Percentiles rank a stretch among this genome's conserved stretches.
Conservation (phyloP, 345 rosid species). For the Salix caprea region DNA sequence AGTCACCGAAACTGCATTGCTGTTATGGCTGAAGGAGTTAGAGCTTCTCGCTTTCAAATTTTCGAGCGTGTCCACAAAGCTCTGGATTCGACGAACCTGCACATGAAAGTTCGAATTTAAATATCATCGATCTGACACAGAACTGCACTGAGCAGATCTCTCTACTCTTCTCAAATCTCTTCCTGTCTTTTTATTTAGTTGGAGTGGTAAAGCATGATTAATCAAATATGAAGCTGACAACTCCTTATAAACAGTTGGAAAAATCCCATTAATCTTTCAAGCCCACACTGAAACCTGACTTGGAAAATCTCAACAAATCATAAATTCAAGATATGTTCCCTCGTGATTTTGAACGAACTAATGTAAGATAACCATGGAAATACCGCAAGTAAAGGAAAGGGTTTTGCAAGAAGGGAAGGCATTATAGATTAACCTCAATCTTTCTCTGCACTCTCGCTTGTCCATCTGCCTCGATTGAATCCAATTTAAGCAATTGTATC, state of each 20-base stretch:
- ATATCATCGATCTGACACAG: not conserved
- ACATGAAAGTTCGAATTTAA: not conserved
- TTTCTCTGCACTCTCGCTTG: slow-evolving; percentile 49
- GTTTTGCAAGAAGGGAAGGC: not conserved
- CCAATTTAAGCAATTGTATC: slow-evolving; percentile 47
- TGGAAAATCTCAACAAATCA: not conserved
- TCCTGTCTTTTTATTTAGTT: not conserved
- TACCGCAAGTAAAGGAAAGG: not conserved
- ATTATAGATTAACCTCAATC: slow-evolving; percentile 33
- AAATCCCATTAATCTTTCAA: not conserved
- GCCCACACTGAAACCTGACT: not conserved
- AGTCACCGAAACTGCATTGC: slow-evolving; percentile 24
- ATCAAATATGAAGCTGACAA: not conserved
- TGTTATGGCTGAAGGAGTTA: slow-evolving; percentile 11
- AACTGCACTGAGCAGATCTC: not conserved
- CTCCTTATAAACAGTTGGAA: not conserved
- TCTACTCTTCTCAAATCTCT: not conserved
- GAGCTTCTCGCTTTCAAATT: slow-evolving; percentile 36
- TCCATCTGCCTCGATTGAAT: slow-evolving; percentile 43
- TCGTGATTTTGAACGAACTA: not conserved
- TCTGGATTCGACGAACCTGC: slow-evolving; percentile 42
- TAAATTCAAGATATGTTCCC: not conserved
- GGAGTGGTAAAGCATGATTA: not conserved
- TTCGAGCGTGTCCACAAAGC: slow-evolving; percentile 38
- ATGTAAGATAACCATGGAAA: not conserved